Base-by-base conservation (phyloP, 352 stramenopile species). In the Globisporangium takayamanum region DNA sequence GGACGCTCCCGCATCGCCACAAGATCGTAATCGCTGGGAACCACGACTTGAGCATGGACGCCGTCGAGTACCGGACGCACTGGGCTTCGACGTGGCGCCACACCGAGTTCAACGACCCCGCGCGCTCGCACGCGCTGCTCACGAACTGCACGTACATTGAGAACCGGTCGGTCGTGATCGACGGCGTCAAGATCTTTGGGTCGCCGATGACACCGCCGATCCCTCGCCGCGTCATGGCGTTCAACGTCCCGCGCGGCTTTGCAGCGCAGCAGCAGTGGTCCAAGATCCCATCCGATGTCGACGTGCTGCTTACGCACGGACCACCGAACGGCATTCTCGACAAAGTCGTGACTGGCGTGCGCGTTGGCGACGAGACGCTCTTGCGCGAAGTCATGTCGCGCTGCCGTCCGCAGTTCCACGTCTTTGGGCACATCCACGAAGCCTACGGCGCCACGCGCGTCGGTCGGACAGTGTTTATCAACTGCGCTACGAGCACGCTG, bases 351-450 rank as follows among this genome's bases (percentile, higher is more conserved):
- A 79, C 69, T 5, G 78, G 83, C 5, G 56, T 74, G 15, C 75
- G 75, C 56, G 87, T 89, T 20, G 92, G 92, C 22, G 93, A 93
- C 54, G 77, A 88, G 53, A 73, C 80, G 36, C 69, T 98, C 49
- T 60, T 96, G 42, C 74, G 84, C 39, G 74, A 95, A 51, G 77
- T 95, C 20, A 74, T 94, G 59, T 83, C 84, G 30, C 78, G 86
- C 36, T 80, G 93, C 25, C 73, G 77, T 26, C 92, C 89, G 16
- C 68, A 78, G 37, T 87, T 96, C 50, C 84, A 97, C 64, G 63
- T 98, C 5, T 98, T 97, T 68, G 92, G 89, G 37, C 92, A 98
- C 69, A 96, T 98, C 60, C 92, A 97, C 63, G 86, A 97, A 69
- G 81, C 73, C 14, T 93, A 91, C 53, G 92, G 92, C 61, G 73